Evolutionary conservation across 2,329 filamentous ascomycete genomes (phyloP).

Genomic region (Claviceps cyperi): DNA sequence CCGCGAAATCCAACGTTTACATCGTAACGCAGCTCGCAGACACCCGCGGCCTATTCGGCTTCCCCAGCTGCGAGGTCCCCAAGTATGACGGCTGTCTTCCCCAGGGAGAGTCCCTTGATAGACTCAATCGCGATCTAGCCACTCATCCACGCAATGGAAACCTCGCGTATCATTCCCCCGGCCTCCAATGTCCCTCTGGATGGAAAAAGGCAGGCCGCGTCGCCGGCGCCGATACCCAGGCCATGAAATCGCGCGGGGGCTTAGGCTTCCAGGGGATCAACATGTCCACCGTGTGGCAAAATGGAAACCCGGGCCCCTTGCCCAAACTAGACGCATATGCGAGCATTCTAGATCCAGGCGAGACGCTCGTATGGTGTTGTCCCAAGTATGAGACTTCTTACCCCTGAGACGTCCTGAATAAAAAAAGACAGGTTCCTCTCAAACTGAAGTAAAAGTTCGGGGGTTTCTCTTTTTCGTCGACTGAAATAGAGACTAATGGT

Average conservation of each 20-base stretch:
- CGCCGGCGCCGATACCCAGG: slow-evolving; percentile 2
- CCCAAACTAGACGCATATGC: slow-evolving; percentile 1
- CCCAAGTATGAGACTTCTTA: slow-evolving; percentile 8
- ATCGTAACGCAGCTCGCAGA: not conserved
- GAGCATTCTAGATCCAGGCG: slow-evolving; percentile 7
- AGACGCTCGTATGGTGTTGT: slow-evolving; percentile 12
- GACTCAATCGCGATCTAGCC: not conserved
- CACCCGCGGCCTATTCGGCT: slow-evolving; percentile 1
- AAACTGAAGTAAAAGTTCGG: not conserved
- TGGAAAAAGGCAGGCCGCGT: slow-evolving; percentile 13
- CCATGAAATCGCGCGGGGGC: slow-evolving; percentile 1
- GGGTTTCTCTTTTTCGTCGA: not conserved
- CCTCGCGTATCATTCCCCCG: slow-evolving; percentile 12
- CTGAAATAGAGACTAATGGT: not conserved
- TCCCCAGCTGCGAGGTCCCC: slow-evolving; percentile 4
- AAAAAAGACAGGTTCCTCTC: not conserved
- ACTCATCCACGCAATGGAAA: slow-evolving; percentile 4
- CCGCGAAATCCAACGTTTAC: slow-evolving; percentile 4
- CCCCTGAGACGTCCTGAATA: not conserved
- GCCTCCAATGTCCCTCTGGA: slow-evolving; percentile 10
- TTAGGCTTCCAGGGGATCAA: slow-evolving; percentile 9
- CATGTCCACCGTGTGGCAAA: not conserved
- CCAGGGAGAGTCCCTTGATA: slow-evolving; percentile 8
- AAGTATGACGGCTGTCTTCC: slow-evolving; percentile 11
- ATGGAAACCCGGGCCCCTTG: not conserved